Percentiles rank a stretch among this genome's conserved stretches.
Conservation (phyloP, 352 stramenopile species). For the Phytophthora sansomeana region DNA sequence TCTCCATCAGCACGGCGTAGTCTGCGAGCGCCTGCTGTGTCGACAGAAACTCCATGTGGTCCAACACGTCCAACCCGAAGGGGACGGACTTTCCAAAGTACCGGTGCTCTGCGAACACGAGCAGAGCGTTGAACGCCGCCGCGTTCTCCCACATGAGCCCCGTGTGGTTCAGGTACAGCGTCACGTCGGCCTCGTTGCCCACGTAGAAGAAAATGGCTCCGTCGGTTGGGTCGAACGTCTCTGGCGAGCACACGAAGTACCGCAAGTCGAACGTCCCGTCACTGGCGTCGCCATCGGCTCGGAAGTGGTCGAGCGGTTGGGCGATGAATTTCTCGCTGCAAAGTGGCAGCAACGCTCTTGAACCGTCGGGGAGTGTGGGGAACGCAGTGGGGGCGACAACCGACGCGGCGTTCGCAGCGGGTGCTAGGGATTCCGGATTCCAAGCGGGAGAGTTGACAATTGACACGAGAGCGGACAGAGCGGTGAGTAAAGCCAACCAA, state of each 20-base stretch:
- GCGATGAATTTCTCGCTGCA: conserved; percentile 57
- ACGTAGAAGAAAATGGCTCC: conserved; percentile 79
- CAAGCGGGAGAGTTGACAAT: conserved; percentile 5
- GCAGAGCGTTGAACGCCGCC: conserved; percentile 59
- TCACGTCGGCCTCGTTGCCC: conserved; percentile 76
- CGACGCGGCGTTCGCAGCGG: not conserved
- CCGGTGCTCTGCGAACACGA: conserved; percentile 82
- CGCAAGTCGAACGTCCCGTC: conserved; percentile 55
- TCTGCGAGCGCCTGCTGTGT: conserved; percentile 88
- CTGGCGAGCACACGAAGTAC: conserved; percentile 75
- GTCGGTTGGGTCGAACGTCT: conserved; percentile 48
- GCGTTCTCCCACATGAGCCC: conserved; percentile 83
- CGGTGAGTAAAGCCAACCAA: conserved; percentile 31
- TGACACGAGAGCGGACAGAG: conserved; percentile 15
- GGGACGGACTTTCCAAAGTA: conserved; percentile 85
- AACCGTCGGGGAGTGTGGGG: conserved; percentile 28
- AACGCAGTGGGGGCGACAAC: conserved; percentile 19
- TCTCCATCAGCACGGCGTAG: conserved; percentile 63
- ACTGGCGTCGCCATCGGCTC: conserved; percentile 18
- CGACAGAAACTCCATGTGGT: conserved; percentile 80
- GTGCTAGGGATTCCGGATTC: not conserved
- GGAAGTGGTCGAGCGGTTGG: conserved; percentile 65
- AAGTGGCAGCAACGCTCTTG: conserved; percentile 46
- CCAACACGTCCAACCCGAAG: conserved; percentile 50
- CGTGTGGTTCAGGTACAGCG: conserved; percentile 73